Percentiles rank a stretch among this genome's conserved stretches.
phyloP scores from a whole-genome alignment of 1,284 basidiomycete genomes.

The Boletus smithii region DNA sequence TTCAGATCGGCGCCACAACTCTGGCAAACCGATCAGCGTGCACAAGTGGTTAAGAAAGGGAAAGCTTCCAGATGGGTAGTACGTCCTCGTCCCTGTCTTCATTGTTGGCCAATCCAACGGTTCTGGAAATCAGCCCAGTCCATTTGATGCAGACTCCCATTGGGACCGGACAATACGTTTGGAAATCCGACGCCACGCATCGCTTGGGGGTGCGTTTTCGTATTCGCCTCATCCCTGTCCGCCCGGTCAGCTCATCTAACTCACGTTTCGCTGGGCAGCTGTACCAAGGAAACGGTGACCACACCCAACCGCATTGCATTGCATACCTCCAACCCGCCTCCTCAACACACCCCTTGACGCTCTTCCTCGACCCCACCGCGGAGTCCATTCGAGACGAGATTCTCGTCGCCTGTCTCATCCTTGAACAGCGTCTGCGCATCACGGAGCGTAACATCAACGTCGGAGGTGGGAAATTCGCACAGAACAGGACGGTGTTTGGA shows the following conservation, averaged over 20 bases:
- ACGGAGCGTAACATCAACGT: too few relatives aligned
- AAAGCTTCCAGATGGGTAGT: constrained; percentile 12
- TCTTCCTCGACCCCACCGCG: not conserved
- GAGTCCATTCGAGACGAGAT: not conserved
- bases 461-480: not conserved
- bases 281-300: constrained; percentile 4
- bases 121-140: constrained; percentile 4
- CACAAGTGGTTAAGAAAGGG: constrained; percentile 15
- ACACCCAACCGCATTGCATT: not conserved
- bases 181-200: constrained; percentile 13
- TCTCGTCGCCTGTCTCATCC: not conserved
- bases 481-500: not conserved
- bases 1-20: not conserved
- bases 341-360: not conserved
- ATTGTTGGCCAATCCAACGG: too few relatives aligned
- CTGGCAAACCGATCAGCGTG: constrained; percentile 4
- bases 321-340: not conserved
- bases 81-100: not conserved
- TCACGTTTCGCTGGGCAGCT: constrained; percentile 1
- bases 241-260: too few relatives aligned
- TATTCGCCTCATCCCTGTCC: too few relatives aligned
- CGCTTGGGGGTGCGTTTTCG: constrained; percentile 11
- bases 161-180: constrained; percentile 1
- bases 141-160: constrained; percentile 10
- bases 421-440: not conserved